Evolutionary conservation across 1,284 basidiomycete genomes (phyloP), one percentile per base, ranked within the genome.

Genomic region (Cutaneotrichosporon sp.): DNA sequence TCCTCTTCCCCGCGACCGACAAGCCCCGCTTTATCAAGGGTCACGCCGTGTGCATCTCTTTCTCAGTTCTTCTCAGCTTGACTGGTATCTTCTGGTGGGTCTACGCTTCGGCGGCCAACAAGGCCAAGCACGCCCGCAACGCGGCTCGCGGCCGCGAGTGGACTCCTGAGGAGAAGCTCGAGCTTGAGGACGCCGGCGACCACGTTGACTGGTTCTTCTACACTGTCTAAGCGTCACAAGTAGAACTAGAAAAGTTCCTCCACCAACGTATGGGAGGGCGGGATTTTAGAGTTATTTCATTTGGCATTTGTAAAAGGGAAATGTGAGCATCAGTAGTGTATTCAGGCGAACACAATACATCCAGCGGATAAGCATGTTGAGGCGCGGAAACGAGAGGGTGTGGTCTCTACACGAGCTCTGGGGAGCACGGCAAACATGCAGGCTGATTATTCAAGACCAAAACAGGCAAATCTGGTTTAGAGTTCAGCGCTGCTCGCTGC

Each of bases 1-100:
- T 78, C 60, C 66, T 80, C 41, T 80, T 78, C 58, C 65, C 61
- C n/a, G 42, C 46, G 17, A 48, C 33, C 12, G 61, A 65, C 56
- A 56, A 49, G 25, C 61, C 61, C n/a, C 47, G 49, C 29, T 65
- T 65, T 54, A 47, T 46, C 48, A 62, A 61, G 55, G 65, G 65
- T n/a, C 65, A 67, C 60, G 54, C 45, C 34, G 61, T 64, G 53
- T 60, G 58, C 49, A 31, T 62, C 19, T 61, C 54, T 6, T 67
- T 62, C 50, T 56, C 54, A 26, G 41, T 26, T 22, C 45, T 64
- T 9, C 54, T 58, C 12, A 16, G 61, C 34, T 4, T 60, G 27
- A 44, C 54, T 6, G 59, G 61, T n/a, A 51, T 35, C n/a, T 39
- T 62, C 49, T 64, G 65, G 65, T 54, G 38, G 32, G 17, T 48